Base-by-base conservation (phyloP, 495 filamentous ascomycete species). In the Pseudotulostoma volvatum region DNA sequence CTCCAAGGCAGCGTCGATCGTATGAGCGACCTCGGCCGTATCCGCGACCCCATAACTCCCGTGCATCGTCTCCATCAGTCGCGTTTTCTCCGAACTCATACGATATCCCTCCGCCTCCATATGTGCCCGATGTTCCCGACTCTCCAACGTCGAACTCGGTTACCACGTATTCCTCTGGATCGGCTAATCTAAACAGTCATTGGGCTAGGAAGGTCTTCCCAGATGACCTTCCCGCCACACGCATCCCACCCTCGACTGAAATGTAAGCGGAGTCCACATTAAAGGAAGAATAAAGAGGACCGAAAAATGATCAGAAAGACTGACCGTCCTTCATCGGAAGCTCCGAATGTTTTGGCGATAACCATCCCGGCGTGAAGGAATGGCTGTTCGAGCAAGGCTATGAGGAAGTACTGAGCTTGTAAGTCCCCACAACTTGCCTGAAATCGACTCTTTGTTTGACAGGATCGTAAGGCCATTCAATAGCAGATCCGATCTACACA, bases 121-220 rank as follows among this genome's bases (percentile, higher is more conserved):
- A 41, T 16, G 59, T 44, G n/a, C 61, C 65, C 1, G 61, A 64
- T 15, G 52, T 50, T 1, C 63, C 65, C 9, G 49, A 41, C 23
- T 67, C 67, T 3, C 63, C 62, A 3, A 41, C 56, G 15, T 56
- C 61, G n/a, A 59, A 56, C 18, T 56, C 59, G 13, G 48, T 47
- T n/a, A 56, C 56, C 0, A 60, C 57, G 16, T 49, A 53, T 11
- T 68, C 66, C 1, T 31, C 36, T 18, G 44, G 35, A 13, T 51
- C 54, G 3, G 56, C 51, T 40, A 39, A 44, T 11, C 21, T 53
- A 16, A 47, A 43, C 31, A 54, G 60, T 2, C 73, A 76, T 46
- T 78, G 74, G 74, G 57, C 69, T 0, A 61, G 51, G 28, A 52
- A 57, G 16, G 60, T 73, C 3, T 74, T 73, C 38, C 45, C 54